phyloP scores from a whole-genome alignment of 1,284 basidiomycete species.

The Somion occarium region DNA sequence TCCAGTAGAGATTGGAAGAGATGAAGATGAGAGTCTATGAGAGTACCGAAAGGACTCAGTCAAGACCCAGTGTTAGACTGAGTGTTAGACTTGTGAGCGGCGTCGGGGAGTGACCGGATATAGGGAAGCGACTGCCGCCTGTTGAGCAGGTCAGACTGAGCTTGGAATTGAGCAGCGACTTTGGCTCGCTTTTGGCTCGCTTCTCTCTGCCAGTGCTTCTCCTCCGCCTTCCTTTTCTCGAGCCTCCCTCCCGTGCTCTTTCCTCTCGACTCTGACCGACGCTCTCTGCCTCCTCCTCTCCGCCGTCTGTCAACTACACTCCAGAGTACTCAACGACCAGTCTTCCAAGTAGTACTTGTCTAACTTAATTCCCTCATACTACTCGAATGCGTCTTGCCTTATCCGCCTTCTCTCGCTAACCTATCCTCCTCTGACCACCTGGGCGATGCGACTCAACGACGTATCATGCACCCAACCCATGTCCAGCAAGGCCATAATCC shows the following conservation, averaged over 20 bases:
- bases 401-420: constrained; percentile 25
- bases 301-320: constrained; percentile 7
- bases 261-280: constrained; percentile 8
- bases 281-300: constrained; percentile 13
- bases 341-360: constrained; percentile 14
- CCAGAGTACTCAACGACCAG: constrained; percentile 8
- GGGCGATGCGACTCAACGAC: constrained; percentile 46
- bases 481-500: constrained; percentile 43
- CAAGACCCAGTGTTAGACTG: no score
- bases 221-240: constrained; percentile 4
- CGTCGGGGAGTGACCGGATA: no score
- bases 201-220: constrained; percentile 6
- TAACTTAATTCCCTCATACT: constrained; percentile 20
- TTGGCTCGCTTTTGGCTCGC: background rate
- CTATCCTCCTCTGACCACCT: constrained; percentile 19
- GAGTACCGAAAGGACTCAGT: no score
- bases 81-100: no score
- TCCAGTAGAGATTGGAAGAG: no score
- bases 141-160: no score
- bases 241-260: constrained; percentile 2
- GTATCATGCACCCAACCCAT: constrained; percentile 65
- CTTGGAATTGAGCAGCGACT: no score
- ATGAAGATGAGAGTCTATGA: no score
- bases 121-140: no score
- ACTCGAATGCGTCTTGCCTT: constrained; percentile 17